These are phyloP conservation scores for Penicillium sp. DNA, from an alignment of 2,329 filamentous ascomycete genomes.

Conservation along the genomic window DNA sequence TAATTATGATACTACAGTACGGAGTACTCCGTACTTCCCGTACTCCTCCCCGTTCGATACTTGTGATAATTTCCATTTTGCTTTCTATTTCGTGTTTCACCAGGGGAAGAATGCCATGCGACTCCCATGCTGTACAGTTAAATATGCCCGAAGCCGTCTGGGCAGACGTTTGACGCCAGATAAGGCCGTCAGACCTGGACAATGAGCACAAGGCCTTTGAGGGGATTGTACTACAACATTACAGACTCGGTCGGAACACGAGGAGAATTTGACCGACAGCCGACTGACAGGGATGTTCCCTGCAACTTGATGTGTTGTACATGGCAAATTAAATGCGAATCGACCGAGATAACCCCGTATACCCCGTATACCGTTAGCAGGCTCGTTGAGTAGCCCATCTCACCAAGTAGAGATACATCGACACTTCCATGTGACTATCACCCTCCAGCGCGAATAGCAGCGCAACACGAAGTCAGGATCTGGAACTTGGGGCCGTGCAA, in stretches of 20 bases:
- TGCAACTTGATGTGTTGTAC: constrained; percentile 13
- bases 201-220: constrained; percentile 14
- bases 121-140: constrained; percentile 5
- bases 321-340: constrained; percentile 3
- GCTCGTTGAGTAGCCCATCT: neutral
- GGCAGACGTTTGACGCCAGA: constrained; percentile 16
- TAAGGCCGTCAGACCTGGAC: constrained; percentile 9
- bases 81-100: constrained; percentile 8
- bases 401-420: neutral
- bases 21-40: no score
- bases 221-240: neutral
- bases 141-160: constrained; percentile 12
- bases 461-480: constrained; percentile 21
- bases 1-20: no score
- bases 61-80: neutral
- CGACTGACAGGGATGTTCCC: constrained; percentile 9
- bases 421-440: constrained; percentile 4
- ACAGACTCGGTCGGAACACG: constrained; percentile 7
- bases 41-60: no score
- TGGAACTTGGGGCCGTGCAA: constrained; percentile 21
- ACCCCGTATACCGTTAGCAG: neutral
- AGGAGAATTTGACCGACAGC: constrained; percentile 7
- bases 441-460: constrained; percentile 14
- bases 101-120: constrained; percentile 5
- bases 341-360: constrained; percentile 1